A percentile compares a stretch with the other conserved stretches of the same genome.
Evolutionary conservation across 768 basidiomycete genomes (phyloP).

Genomic region (Tulasnella sp.): DNA sequence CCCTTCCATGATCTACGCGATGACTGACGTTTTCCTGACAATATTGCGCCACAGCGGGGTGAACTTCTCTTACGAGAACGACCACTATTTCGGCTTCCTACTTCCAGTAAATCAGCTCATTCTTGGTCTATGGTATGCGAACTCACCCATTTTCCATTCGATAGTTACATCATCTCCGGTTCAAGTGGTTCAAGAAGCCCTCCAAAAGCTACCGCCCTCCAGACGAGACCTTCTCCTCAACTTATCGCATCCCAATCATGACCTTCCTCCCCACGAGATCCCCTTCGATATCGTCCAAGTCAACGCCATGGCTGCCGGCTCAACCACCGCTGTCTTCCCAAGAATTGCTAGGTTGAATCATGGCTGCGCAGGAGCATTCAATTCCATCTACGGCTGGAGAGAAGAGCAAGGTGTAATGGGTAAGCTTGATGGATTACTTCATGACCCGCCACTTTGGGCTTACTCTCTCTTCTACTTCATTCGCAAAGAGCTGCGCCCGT

Average conservation of each 20-base stretch:
- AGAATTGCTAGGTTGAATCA: constrained; percentile 54
- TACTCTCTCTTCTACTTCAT: no score
- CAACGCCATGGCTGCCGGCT: constrained; percentile 46
- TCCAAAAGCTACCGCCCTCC: background rate
- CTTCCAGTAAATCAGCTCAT: no score
- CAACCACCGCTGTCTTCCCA: constrained; percentile 49
- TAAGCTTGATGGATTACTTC: background rate
- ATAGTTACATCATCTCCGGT: no score
- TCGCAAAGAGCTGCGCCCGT: no score
- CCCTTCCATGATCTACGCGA: no score
- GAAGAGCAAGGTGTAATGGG: constrained; percentile 4
- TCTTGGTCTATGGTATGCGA: no score
- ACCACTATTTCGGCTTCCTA: constrained; percentile 42
- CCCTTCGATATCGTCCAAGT: constrained; percentile 55
- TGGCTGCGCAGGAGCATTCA: constrained; percentile 54
- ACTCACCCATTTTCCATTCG: no score
- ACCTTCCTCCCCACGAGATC: no score
- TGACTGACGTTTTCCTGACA: constrained; percentile 2
- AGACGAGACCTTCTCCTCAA: background rate
- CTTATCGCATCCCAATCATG: no score
- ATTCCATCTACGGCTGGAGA: constrained; percentile 43
- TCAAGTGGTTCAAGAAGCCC: no score
- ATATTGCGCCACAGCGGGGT: constrained; percentile 34
- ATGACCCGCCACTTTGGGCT: no score
- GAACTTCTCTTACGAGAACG: constrained; percentile 44